phyloP scores from a whole-genome alignment of 1,284 basidiomycete genomes.

The Tausonia pullulans region DNA sequence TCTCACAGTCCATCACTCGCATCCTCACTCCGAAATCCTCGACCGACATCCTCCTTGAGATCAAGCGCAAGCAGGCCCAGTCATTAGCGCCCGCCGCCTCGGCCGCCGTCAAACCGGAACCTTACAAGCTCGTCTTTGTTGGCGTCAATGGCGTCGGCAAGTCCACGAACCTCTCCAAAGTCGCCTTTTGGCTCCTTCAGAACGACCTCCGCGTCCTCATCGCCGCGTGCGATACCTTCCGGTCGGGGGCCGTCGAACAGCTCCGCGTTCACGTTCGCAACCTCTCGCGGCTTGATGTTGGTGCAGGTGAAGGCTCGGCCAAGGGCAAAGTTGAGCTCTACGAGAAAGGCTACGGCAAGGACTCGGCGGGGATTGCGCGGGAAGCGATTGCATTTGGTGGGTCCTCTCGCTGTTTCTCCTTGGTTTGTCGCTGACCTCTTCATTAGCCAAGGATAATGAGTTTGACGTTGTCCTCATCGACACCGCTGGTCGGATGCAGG shows the following conservation, averaged over 20 bases:
- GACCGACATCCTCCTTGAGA: conserved; percentile 76
- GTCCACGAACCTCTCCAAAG: conserved; percentile 95
- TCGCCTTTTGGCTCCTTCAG: conserved; percentile 98
- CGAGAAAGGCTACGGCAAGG: conserved; percentile 95
- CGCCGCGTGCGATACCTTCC: conserved; percentile 97
- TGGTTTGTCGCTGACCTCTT: not conserved
- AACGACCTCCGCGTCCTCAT: conserved; percentile 88
- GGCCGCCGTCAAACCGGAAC: conserved; percentile 45
- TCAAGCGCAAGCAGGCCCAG: conserved; percentile 45
- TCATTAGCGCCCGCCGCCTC: conserved; percentile 44
- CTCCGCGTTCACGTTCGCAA: conserved; percentile 93
- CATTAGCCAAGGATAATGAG: conserved; percentile 61
- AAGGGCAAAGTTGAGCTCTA: conserved; percentile 68
- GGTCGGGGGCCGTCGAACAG: conserved; percentile 97
- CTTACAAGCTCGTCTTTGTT: conserved; percentile 91
- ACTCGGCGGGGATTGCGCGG: conserved; percentile 92
- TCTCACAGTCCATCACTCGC: conserved; percentile 78
- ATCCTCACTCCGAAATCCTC: conserved; percentile 94
- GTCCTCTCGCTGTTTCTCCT: conserved; percentile 19
- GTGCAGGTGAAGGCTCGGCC: conserved; percentile 17
- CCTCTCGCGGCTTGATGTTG: conserved; percentile 57
- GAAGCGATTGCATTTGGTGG: conserved; percentile 83
- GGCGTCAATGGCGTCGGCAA: conserved; percentile 99
- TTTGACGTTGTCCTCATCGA: conserved; percentile 94
- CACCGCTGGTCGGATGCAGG: conserved; percentile 97